phyloP scores from a whole-genome alignment of 805 yeast genomes.

The Pichia ethanolica region DNA sequence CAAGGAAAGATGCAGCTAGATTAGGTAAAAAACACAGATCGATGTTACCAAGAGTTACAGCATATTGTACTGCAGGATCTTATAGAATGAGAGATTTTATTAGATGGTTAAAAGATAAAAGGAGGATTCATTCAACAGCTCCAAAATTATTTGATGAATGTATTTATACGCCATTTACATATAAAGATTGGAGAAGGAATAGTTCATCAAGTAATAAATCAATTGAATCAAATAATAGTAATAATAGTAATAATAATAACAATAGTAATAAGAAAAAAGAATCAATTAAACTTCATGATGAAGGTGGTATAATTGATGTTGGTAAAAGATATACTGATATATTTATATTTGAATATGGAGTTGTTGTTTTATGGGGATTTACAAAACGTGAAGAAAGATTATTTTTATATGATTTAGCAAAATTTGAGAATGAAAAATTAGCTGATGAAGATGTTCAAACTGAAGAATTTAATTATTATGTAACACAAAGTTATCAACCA shows the following conservation, averaged over 20 bases:
- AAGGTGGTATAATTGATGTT: slow-evolving; percentile 91
- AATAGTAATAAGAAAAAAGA: slow-evolving; percentile 12
- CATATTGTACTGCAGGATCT: slow-evolving; percentile 92
- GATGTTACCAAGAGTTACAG: slow-evolving; percentile 86
- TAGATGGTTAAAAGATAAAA: slow-evolving; percentile 78
- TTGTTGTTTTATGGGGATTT: slow-evolving; percentile 96
- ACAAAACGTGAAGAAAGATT: slow-evolving; percentile 74
- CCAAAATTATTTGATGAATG: slow-evolving; percentile 94
- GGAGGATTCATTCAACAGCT: slow-evolving; percentile 62
- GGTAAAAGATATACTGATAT: slow-evolving; percentile 71
- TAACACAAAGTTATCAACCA: slow-evolving; percentile 91
- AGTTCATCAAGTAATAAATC: slow-evolving; percentile 11
- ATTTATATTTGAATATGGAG: slow-evolving; percentile 93
- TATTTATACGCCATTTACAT: slow-evolving; percentile 82
- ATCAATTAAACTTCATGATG: slow-evolving; percentile 70
- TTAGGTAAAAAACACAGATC: slow-evolving; percentile 82
- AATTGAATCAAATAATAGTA: not conserved
- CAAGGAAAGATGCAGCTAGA: slow-evolving; percentile 89
- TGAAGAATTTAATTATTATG: slow-evolving; percentile 92
- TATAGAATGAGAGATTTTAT: slow-evolving; percentile 82
- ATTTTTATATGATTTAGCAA: slow-evolving; percentile 77
- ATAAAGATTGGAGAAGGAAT: slow-evolving; percentile 65
- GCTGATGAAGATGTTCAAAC: slow-evolving; percentile 88
- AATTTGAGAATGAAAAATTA: slow-evolving; percentile 84
- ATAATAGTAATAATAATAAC: not conserved